A percentile compares a stretch with the other conserved stretches of the same genome.
These are phyloP conservation scores for Echeveria elegans DNA, from an alignment of 164 flowering plant species.

Conservation along the genomic window DNA sequence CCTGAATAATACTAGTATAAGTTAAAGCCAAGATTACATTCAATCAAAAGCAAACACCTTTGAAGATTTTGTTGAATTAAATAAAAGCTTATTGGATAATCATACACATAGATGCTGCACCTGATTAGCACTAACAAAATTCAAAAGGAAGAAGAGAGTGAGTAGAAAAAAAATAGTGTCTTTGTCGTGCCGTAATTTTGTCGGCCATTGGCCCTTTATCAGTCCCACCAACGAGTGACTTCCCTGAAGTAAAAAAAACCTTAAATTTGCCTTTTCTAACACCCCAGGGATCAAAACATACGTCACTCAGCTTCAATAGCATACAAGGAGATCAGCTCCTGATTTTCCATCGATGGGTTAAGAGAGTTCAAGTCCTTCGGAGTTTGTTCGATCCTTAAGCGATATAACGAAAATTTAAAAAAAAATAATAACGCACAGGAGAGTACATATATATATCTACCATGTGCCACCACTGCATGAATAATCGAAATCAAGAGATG, in stretches of 20 bases:
- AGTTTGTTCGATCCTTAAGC: too few species aligned
- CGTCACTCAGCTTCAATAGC: too few species aligned
- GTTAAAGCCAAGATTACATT: constrained; percentile 12
- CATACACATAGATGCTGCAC: constrained; percentile 7
- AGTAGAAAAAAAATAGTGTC: constrained; percentile 1
- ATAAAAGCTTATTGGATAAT: not conserved
- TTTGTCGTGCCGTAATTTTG: constrained; percentile 18
- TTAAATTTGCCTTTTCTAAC: constrained; percentile 4
- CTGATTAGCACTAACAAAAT: constrained; percentile 14
- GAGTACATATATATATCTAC: too few species aligned
- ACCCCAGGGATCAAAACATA: not conserved
- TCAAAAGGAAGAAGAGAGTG: constrained; percentile 4
- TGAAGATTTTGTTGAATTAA: constrained; percentile 18
- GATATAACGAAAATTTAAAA: too few species aligned
- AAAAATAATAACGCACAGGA: too few species aligned
- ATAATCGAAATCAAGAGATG: too few species aligned
- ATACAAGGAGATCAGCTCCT: too few species aligned
- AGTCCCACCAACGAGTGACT: not conserved
- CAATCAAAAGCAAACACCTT: constrained; percentile 15
- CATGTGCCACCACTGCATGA: not conserved
- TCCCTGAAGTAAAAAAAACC: not conserved
- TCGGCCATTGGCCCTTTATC: constrained; percentile 25
- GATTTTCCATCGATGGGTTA: too few species aligned
- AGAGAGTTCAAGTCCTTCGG: too few species aligned
- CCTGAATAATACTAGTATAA: not conserved